Evolutionary conservation across 2,329 filamentous ascomycete genomes (phyloP), one percentile per base, ranked within the genome.

Genomic region (Podosphaera xanthii): DNA sequence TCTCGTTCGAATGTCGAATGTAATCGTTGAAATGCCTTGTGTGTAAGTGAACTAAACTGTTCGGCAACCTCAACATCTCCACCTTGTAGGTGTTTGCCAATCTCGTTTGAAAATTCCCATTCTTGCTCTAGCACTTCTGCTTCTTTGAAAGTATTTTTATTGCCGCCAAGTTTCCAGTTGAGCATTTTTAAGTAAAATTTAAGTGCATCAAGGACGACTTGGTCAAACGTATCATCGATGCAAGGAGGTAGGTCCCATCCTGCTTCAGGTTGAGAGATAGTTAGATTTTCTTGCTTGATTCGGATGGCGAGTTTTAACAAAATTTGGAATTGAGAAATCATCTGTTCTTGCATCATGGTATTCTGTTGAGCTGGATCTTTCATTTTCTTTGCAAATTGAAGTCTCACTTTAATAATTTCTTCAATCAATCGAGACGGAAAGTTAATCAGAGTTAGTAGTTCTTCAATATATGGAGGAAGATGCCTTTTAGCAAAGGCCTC

Each of bases 111-210:
- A 67, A 97, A 97, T 60, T 89, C 88, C 92, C 92, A 98, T 71
- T 98, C 92, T 67, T 95, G 89, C 69, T 96, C 94, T 55, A 98
- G 74, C 63, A 98, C 85, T 74, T 98, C 92, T 5, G 92, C 92
- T 71, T 98, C 92, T 69, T 97, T 97, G 78, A 98, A 98, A 0
- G 90, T 96, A 72, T 97, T 98, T 71, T 96, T 97, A 75, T 97
- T 97, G 59, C 89, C 87, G 65, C 86, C 90, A 58, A 98, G 75
- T 71, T 97, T 97, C 88, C 90, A 97, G 69, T 97, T 96, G 52
- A 98, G 76, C 79, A 98, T 90, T 70, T 91, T 92, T 77, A 98
- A 98, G 72, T 98, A 98, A 71, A 95, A 97, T 70, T 91, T 94
- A 65, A 98, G 75, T 0, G 91, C 90, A 67, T 96, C 91, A 50